phyloP scores from a whole-genome alignment of 2,329 filamentous ascomycete species.

The Zymoseptoria pseudotritici region DNA sequence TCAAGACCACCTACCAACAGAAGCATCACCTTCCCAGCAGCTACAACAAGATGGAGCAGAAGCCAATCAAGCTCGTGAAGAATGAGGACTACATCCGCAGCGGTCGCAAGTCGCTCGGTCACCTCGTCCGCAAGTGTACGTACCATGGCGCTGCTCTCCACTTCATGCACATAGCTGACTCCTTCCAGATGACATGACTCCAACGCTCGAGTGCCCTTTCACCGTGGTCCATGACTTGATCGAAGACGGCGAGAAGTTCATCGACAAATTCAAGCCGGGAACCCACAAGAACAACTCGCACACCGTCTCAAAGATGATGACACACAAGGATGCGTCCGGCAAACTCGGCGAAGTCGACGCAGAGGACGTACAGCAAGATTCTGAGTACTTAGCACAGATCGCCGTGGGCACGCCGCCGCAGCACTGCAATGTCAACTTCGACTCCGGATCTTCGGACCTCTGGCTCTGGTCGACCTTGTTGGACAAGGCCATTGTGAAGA shows the following conservation, averaged over 20 bases:
- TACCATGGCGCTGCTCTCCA: not conserved
- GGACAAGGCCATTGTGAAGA: conserved; percentile 17
- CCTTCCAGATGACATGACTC: conserved; percentile 13
- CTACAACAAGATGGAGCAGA: conserved; percentile 16
- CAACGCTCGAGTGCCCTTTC: conserved; percentile 16
- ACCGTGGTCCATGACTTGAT: conserved; percentile 12
- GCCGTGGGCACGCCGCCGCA: conserved; percentile 59
- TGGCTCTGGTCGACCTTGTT: conserved; percentile 41
- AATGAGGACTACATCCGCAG: conserved; percentile 19
- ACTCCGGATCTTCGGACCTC: conserved; percentile 63
- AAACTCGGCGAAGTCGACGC: conserved; percentile 18
- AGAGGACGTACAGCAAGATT: conserved; percentile 61
- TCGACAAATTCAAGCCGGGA: conserved; percentile 5
- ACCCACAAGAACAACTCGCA: conserved; percentile 6
- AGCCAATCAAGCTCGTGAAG: conserved; percentile 17
- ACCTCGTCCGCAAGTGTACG: conserved; percentile 21
- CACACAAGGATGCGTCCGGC: conserved; percentile 7
- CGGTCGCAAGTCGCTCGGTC: conserved; percentile 17
- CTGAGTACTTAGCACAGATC: conserved; percentile 57
- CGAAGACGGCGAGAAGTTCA: conserved; percentile 6
- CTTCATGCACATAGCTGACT: not conserved
- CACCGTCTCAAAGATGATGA: conserved; percentile 10
- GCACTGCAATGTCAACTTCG: conserved; percentile 55
- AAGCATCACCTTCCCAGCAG: conserved; percentile 16
- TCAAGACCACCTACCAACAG: conserved; percentile 16